phyloP scores from a whole-genome alignment of 495 filamentous ascomycete species.

The Tricharina praecox region DNA sequence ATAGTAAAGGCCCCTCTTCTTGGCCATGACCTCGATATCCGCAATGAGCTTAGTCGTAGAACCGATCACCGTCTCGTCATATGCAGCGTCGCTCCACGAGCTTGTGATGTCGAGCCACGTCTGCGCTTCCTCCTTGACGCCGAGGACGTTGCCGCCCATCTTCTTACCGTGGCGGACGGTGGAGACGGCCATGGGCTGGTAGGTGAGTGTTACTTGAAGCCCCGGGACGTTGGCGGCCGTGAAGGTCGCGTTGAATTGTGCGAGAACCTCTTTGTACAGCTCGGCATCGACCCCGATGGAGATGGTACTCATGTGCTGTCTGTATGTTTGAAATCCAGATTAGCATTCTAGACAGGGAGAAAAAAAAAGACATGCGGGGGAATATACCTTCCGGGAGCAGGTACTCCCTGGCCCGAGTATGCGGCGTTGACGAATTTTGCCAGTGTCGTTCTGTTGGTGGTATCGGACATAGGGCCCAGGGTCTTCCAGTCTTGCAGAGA shows the following conservation, averaged over 20 bases:
- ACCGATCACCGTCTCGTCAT: slow-evolving; percentile 5
- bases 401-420: neutral
- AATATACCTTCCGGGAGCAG: neutral
- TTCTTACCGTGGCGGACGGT: slow-evolving; percentile 9
- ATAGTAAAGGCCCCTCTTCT: slow-evolving; percentile 1
- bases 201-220: slow-evolving; percentile 11
- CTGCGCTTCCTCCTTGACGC: slow-evolving; percentile 8
- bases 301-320: slow-evolving; percentile 9
- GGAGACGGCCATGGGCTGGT: slow-evolving; percentile 26
- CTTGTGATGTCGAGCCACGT: slow-evolving; percentile 5
- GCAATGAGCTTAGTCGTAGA: slow-evolving; percentile 7
- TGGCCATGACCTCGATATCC: neutral
- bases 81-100: slow-evolving; percentile 7
- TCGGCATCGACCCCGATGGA: slow-evolving; percentile 11
- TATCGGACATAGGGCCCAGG: neutral
- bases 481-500: neutral
- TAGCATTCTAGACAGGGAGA: too few species aligned
- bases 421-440: neutral
- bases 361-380: too few species aligned
- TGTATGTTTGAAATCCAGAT: too few species aligned
- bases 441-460: neutral
- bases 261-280: slow-evolving; percentile 4
- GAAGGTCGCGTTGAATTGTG: slow-evolving; percentile 8
- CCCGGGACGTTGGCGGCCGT: slow-evolving; percentile 8
- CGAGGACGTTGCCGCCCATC: slow-evolving; percentile 28